phyloP scores from a whole-genome alignment of 78 protist genomes.

The Planoprotostelium fungivorum region DNA sequence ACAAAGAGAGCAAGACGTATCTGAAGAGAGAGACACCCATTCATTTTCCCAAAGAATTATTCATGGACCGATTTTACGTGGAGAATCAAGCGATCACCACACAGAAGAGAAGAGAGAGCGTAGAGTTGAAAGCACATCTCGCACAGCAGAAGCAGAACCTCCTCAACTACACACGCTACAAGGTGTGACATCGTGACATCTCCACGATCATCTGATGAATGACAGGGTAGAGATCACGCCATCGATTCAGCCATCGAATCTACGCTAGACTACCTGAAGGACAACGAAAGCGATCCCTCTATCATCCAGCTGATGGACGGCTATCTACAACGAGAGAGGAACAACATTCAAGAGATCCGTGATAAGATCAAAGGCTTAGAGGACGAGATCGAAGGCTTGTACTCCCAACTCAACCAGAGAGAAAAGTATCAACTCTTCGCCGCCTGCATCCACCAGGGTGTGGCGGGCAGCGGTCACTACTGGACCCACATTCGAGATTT shows the following conservation, averaged over 20 bases:
- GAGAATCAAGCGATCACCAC: not conserved
- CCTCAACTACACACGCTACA: not conserved
- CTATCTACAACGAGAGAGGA: not conserved
- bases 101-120: not conserved
- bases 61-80: not conserved
- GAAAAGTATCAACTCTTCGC: conserved; percentile 3
- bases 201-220: not conserved
- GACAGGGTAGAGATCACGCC: not conserved
- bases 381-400: not conserved
- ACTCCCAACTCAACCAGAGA: not conserved
- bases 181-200: not conserved
- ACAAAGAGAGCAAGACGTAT: not conserved
- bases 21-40: not conserved
- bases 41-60: not conserved
- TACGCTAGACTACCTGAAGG: not conserved
- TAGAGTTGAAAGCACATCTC: not conserved
- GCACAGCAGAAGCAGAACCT: not conserved
- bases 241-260: not conserved
- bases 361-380: not conserved
- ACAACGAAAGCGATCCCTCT: not conserved
- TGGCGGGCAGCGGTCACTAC: conserved; percentile 22
- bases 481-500: not conserved
- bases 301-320: not conserved
- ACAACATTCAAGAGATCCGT: not conserved
- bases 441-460: conserved; percentile 15